Base-by-base conservation (phyloP, 2,329 filamentous ascomycete species). In the Fusarium guadeloupense region DNA sequence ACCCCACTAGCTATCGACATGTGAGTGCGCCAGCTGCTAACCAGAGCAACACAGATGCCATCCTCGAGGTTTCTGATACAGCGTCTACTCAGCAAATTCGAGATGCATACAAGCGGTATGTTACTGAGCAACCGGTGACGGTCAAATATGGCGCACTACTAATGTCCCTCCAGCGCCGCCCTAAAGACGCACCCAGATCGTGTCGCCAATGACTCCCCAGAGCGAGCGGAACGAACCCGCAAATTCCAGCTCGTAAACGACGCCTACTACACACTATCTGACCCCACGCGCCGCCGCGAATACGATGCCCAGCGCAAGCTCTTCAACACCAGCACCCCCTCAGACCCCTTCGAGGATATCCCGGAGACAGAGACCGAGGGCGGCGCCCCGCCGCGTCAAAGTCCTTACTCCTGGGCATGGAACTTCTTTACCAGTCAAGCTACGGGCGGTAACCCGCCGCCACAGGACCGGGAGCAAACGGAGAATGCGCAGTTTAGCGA, bases 121-220 rank as follows among this genome's bases (percentile, higher is more conserved):
- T 39, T 9, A 13, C 31, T 9, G 31, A 16, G n/a, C 20, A 25
- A 9, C 5, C 23, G 26, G 12, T 20, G 9, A n/a, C n/a, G 21
- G 16, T 23, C 6, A 9, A 8, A 40, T 16, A 19, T 14, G 20
- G 10, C 19, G 42, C 14, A 12, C 14, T 28, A 49, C 66, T 72
- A 61, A 71, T 42, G 33, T 10, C 23, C 26, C n/a, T 9, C 3
- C 71, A 93, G 90, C 73, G 91, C 91, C 69, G 94, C 94, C 6
- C 82, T 98, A 39, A 96, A 95, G 77, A 93, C 91, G 63, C 94
- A 98, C 75, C 94, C 94, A 2, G 95, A 99, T 75, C 91, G 95
- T 56, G 92, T 99, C 34, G 84, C 93, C 23, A 79, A 85, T 64
- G 87, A 93, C 77, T 94, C 92, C 6, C 92, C 93, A 31, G 93